Evolutionary conservation across 179 eudicot species (phyloP).

Genomic region (Camellia oleifera): DNA sequence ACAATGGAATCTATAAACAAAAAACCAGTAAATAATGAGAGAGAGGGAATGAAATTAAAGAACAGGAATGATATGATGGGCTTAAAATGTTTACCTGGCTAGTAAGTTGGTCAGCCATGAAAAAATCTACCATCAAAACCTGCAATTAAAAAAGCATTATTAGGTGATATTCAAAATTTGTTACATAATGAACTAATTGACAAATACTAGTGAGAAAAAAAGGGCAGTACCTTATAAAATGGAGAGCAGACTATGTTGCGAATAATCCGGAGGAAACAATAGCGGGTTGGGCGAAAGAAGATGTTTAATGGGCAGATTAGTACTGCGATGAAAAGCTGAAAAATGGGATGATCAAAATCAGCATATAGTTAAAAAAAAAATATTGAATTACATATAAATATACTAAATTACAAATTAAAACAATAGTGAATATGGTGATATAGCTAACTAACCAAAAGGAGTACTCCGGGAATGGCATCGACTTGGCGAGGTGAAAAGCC

Average conservation of each 20-base stretch:
- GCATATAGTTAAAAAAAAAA: neutral
- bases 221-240: slow-evolving; percentile 55
- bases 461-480: slow-evolving; percentile 74
- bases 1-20: slow-evolving; percentile 62
- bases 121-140: slow-evolving; percentile 95
- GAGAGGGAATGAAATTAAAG: neutral
- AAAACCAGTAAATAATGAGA: neutral
- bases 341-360: slow-evolving; percentile 8
- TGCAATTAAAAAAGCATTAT: slow-evolving; percentile 15
- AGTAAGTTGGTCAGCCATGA: slow-evolving; percentile 99
- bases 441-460: slow-evolving; percentile 58
- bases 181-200: too few species aligned
- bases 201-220: neutral
- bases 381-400: neutral
- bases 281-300: slow-evolving; percentile 76
- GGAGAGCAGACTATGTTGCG: slow-evolving; percentile 91
- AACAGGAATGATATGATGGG: neutral
- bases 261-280: slow-evolving; percentile 64
- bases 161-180: neutral
- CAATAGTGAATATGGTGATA: neutral
- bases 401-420: too few species aligned
- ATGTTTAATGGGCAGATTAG: slow-evolving; percentile 71
- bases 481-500: slow-evolving; percentile 57
- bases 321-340: slow-evolving; percentile 45
- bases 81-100: slow-evolving; percentile 67